These are phyloP conservation scores for Hanseniaspora occidentalis DNA, from an alignment of 805 yeast genomes.

Conservation along the genomic window DNA sequence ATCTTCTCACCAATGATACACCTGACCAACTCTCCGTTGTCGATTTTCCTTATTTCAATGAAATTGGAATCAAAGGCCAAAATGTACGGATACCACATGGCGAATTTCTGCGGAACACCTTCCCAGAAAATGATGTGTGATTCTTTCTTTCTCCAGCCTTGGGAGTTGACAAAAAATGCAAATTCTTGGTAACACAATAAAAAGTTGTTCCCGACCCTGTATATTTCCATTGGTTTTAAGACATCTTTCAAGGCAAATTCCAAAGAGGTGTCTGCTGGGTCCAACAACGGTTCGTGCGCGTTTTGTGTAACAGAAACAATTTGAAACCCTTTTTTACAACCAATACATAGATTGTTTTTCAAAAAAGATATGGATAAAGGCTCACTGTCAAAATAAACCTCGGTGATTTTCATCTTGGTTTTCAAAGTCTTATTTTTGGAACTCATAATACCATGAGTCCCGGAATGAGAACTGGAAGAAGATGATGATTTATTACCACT, in stretches of 20 bases:
- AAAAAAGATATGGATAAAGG: conserved; percentile 86
- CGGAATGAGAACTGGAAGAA: background rate
- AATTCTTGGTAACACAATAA: conserved; percentile 82
- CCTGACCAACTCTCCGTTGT: conserved; percentile 62
- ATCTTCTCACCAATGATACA: conserved; percentile 91
- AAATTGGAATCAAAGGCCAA: conserved; percentile 83
- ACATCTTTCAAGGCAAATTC: conserved; percentile 68
- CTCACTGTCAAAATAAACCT: conserved; percentile 73
- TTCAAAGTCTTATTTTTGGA: conserved; percentile 49
- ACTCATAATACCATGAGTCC: background rate
- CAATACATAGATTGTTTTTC: conserved; percentile 81
- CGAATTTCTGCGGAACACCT: conserved; percentile 85
- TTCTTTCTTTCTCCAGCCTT: conserved; percentile 93
- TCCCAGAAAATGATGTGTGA: conserved; percentile 96
- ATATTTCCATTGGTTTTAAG: conserved; percentile 85
- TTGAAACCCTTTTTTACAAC: conserved; percentile 94
- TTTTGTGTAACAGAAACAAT: conserved; percentile 77
- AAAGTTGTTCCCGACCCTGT: conserved; percentile 80
- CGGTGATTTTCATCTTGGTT: conserved; percentile 55
- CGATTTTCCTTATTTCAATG: conserved; percentile 86
- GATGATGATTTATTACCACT: conserved; percentile 7
- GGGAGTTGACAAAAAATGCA: conserved; percentile 85
- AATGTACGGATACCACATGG: conserved; percentile 87
- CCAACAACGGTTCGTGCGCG: conserved; percentile 78
- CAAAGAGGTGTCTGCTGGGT: conserved; percentile 96